Base-by-base conservation (phyloP, 805 yeast species). In the Candida silvicultrix region DNA sequence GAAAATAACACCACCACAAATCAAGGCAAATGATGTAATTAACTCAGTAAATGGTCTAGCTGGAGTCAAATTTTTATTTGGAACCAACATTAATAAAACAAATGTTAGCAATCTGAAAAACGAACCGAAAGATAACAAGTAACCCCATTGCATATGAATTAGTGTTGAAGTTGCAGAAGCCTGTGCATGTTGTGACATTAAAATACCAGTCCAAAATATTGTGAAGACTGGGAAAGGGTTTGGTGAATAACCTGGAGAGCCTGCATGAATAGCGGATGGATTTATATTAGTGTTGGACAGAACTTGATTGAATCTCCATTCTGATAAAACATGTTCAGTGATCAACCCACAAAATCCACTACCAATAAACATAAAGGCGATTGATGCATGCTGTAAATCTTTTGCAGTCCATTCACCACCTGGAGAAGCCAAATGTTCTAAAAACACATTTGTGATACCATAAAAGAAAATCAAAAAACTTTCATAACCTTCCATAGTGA, bases 181-280 rank as follows among this genome's bases (percentile, higher is more conserved):
- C 66, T 94, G 99, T 36, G 80, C 81, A 66, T 94, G 99, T 64
- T 85, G 88, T 2, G 97, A 89, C 99, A 94, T 94, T 50, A 94
- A 73, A 14, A 84, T 75, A 25, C 99, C 99, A 1, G 98, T 94
- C 96, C 97, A 94, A 68, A 87, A 94, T 31, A 94, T 86, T 2
- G 95, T 89, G 53, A 94, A 78, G 1, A 87, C 81, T 3, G 98
- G 97, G 77, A 94, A 89, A 31, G 97, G 97, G 62, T 94, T 94
- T 52, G 95, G 90, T 1, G 95, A 83, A 63, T 71, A 86, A 0
- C 95, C 95, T 2, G 90, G 90, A 1, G 83, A 65, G 12, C 75
- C 73, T 4, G 68, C 69, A 43, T 57, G 58, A 20, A 59, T 61
- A 8, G 58, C 65, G 32, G 47, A 45, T 15, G 64, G 43, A 39